Base-by-base conservation (phyloP, 495 filamentous ascomycete species). In the Entonaema liquescens region DNA sequence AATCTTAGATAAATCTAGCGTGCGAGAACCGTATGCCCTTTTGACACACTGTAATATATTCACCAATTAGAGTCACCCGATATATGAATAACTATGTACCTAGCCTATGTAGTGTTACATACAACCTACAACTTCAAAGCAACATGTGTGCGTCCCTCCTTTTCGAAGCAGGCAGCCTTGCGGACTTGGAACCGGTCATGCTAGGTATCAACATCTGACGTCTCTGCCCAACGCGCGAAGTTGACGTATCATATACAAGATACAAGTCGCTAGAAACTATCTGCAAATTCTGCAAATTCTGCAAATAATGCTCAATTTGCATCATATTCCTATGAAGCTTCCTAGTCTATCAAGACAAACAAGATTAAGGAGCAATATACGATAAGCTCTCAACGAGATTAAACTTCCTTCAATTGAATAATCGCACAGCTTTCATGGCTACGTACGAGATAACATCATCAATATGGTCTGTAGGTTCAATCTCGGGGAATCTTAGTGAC, bases 21-120 rank as follows among this genome's bases (percentile, higher is more conserved):
- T 5, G 19, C 2, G 21, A 52, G 8, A 12, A 17, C 42, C 7
- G 42, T 47, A 19, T 23, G 19, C 7, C 29, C 35, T 33, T 58
- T 61, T 65, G 31, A 13, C 26, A n/a, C 56, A 50, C 38, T 35
- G 11, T 59, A 49, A 38, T 44, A 8, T 3, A 2, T 47, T 54
- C 25, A n/a, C 62, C 58, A 71, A 62, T 66, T 31, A 58, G 6
- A 66, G 31, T 25, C 9, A 57, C 36, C 60, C 38, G 50, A 54
- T 71, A 67, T 29, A 53, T 66, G 57, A 62, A 66, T 71, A 71
- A 33, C 23, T 50, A 55, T 42, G 36, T 44, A 38, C 15, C n/a
- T 55, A 55, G 25, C 5, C 36, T 55, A 59, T 2, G 7, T 57
- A 38, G 25, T 44, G 56, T 44, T 59, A 59, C 56, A 6, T 44